A percentile compares a stretch with the other conserved stretches of the same genome.
phyloP scores from a whole-genome alignment of 2,329 filamentous ascomycete genomes.

The Elsinoe arachidis region DNA sequence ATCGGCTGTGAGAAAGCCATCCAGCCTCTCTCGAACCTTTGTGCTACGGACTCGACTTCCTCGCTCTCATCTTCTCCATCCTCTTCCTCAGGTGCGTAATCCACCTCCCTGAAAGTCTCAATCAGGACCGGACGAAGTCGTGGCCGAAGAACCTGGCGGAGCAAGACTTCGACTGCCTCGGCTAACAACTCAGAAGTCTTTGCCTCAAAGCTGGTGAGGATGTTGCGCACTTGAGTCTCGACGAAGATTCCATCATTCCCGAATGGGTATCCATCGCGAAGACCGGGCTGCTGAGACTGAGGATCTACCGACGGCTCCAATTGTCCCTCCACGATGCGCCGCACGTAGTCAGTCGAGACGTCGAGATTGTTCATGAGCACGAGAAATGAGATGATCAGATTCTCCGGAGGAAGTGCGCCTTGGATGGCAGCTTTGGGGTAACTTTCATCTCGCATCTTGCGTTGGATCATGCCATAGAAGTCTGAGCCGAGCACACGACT shows the following conservation, averaged over 20 bases:
- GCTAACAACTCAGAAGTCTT: slow-evolving; percentile 76
- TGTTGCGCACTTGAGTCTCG: slow-evolving; percentile 54
- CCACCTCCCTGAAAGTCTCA: slow-evolving; percentile 84
- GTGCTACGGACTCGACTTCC: slow-evolving; percentile 54
- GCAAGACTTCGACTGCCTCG: slow-evolving; percentile 78
- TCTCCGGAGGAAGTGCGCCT: slow-evolving; percentile 76
- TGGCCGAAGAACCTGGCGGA: slow-evolving; percentile 76
- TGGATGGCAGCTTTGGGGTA: slow-evolving; percentile 75
- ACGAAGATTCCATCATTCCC: slow-evolving; percentile 66
- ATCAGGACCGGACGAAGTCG: slow-evolving; percentile 75
- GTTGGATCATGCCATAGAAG: slow-evolving; percentile 93
- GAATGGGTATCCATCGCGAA: slow-evolving; percentile 65
- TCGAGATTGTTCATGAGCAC: slow-evolving; percentile 95
- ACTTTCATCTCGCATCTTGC: slow-evolving; percentile 93
- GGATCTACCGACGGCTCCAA: slow-evolving; percentile 34
- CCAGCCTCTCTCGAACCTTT: slow-evolving; percentile 79
- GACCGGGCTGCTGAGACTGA: slow-evolving; percentile 16
- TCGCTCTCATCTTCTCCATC: slow-evolving; percentile 33
- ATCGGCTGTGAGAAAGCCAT: slow-evolving; percentile 76
- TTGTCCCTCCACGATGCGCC: slow-evolving; percentile 68
- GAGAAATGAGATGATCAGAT: slow-evolving; percentile 79
- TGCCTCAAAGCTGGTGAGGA: slow-evolving; percentile 62
- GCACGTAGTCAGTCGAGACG: slow-evolving; percentile 81
- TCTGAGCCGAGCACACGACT: slow-evolving; percentile 75
- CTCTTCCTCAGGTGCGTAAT: slow-evolving; percentile 59